Evolutionary conservation across 179 eudicot species (phyloP).

Genomic region (Corrigiola litoralis): DNA sequence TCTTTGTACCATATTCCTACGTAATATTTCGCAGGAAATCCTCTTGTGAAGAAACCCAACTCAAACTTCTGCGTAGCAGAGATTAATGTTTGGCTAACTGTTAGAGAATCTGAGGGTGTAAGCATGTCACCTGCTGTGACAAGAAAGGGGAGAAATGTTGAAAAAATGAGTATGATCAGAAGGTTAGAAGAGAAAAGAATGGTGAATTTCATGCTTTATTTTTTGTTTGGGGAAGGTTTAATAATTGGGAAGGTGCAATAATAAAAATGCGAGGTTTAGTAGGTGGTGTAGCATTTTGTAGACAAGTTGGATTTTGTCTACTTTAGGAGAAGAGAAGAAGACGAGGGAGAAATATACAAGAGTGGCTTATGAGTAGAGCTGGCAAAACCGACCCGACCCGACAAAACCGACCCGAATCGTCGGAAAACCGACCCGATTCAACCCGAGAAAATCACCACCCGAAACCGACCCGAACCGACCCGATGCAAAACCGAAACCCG

Average conservation of each 20-base stretch:
- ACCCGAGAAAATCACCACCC: too few relatives aligned
- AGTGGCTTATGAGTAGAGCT: too few relatives aligned
- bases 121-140: constrained; percentile 24
- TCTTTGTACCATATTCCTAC: constrained; percentile 47
- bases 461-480: too few relatives aligned
- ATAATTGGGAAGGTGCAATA: not conserved
- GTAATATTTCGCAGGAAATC: constrained; percentile 21
- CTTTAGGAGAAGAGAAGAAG: not conserved
- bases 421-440: too few relatives aligned
- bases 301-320: constrained; percentile 16
- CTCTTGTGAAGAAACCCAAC: constrained; percentile 30
- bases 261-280: constrained; percentile 1
- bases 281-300: constrained; percentile 9
- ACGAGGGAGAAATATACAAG: not conserved
- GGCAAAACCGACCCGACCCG: too few relatives aligned
- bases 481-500: too few relatives aligned
- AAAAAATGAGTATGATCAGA: constrained; percentile 12
- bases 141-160: constrained; percentile 22
- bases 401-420: too few relatives aligned
- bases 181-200: not conserved
- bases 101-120: constrained; percentile 12
- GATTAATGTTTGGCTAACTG: constrained; percentile 26
- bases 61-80: constrained; percentile 26
- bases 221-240: not conserved
- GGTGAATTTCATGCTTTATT: constrained; percentile 18